Conservation (phyloP, 2,329 filamentous ascomycete genomes). For the Cercospora sp. region DNA sequence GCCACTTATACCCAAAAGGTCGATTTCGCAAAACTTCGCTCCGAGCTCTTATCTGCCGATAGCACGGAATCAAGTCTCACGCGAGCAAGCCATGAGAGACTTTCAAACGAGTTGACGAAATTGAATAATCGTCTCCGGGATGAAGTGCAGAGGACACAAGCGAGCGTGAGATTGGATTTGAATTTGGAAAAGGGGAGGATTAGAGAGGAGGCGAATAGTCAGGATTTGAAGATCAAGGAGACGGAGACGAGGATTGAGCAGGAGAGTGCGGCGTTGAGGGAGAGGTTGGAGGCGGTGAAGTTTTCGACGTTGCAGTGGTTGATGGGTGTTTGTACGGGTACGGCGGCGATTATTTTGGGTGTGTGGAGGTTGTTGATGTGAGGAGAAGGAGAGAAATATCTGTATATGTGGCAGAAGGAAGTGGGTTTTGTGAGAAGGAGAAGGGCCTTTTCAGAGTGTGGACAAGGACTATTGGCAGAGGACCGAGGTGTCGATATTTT, state of each 20-base stretch:
- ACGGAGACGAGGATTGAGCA: slow-evolving; percentile 98
- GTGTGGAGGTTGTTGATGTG: slow-evolving; percentile 67
- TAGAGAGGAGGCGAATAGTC: slow-evolving; percentile 89
- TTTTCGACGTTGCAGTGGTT: slow-evolving; percentile 98
- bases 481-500: too few species aligned
- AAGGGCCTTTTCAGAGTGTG: not conserved
- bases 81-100: slow-evolving; percentile 81
- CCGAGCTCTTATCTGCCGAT: slow-evolving; percentile 88
- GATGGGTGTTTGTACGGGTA: slow-evolving; percentile 73
- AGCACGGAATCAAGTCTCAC: slow-evolving; percentile 88
- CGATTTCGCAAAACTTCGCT: slow-evolving; percentile 95
- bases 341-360: slow-evolving; percentile 65
- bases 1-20: slow-evolving; percentile 83
- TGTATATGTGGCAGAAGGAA: not conserved
- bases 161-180: slow-evolving; percentile 84
- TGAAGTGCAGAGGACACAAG: slow-evolving; percentile 92
- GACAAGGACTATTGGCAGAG: not conserved
- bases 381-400: not conserved
- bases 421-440: not conserved
- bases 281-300: slow-evolving; percentile 95
- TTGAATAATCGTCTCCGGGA: slow-evolving; percentile 85
- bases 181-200: slow-evolving; percentile 97
- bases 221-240: slow-evolving; percentile 98
- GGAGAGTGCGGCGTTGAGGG: slow-evolving; percentile 84
- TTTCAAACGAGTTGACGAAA: slow-evolving; percentile 94